Percentiles rank a stretch among this genome's conserved stretches.
phyloP scores from a whole-genome alignment of 106 monocot genomes.

The Dioscorea alata region DNA sequence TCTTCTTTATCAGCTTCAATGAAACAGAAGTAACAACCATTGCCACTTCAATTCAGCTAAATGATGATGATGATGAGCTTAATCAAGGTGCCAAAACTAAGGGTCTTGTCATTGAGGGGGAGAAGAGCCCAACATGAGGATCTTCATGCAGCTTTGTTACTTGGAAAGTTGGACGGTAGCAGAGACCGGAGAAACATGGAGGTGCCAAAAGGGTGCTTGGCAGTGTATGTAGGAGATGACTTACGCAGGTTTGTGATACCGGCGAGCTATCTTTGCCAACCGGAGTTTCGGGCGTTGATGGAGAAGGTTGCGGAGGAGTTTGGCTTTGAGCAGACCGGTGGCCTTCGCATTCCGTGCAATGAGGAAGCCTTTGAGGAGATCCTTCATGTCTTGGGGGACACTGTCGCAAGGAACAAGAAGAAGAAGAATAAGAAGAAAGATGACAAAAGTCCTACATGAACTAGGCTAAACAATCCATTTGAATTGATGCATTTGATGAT shows the following conservation, averaged over 20 bases:
- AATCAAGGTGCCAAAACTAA: no score
- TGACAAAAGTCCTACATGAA: no score
- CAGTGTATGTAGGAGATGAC: background rate
- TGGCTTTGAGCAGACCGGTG: slow-evolving; percentile 1
- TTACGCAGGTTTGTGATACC: background rate
- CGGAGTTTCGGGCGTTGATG: background rate
- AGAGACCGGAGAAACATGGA: background rate
- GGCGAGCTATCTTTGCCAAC: background rate
- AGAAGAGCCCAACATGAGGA: no score
- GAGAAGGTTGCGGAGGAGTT: background rate
- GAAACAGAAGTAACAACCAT: no score
- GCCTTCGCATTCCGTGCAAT: background rate
- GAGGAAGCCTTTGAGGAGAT: background rate
- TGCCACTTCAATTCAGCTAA: no score
- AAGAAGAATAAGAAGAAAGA: background rate
- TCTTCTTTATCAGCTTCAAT: no score
- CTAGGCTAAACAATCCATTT: no score
- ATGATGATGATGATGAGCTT: no score
- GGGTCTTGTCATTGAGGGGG: no score
- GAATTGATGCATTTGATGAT: no score
- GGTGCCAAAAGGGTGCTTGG: background rate
- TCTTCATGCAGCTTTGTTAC: background rate
- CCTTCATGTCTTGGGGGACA: background rate
- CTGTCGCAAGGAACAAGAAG: background rate
- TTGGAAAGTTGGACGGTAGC: background rate